Base-by-base conservation (phyloP, 2,329 filamentous ascomycete genomes). In the Phaeosphaeria sp. region DNA sequence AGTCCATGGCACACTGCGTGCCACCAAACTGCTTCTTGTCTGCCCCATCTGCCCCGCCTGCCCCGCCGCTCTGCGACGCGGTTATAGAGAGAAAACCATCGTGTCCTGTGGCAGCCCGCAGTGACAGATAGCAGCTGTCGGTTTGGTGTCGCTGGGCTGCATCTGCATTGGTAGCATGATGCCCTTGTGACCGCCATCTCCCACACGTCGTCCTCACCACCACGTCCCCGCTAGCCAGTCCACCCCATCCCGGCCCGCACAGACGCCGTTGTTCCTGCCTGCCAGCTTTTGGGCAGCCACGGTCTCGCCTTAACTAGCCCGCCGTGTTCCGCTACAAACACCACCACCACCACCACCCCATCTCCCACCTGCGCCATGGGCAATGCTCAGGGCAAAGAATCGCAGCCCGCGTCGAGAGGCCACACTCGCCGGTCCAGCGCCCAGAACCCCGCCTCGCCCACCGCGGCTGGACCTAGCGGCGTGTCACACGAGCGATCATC, bases 321-420 rank as follows among this genome's bases (percentile, higher is more conserved):
- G 66, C 60, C 64, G 59, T 60, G 46, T 62, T 59, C 56, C 60
- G 56, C 61, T 55, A 50, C 54, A 53, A 54, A 58, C 59, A 46
- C 51, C 52, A 50, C 46, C 47, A 22, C 47, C 17, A 21, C 53
- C 47, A 39, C 55, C n/a, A n/a, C 25, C 46, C 50, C 59, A 41
- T 33, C 18, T 57, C 51, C 53, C 47, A 25, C 36, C 56, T 54
- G 50, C 63, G 56, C 61, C 52, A 76, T 83, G 81, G 81, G 81
- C 43, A 83, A 82, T 72, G 82, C 76, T 69, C 79, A 81, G 56
- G 79, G 74, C 59, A 82, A 81, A 69, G 81, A 83, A 64, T 67
- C 78, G 50, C 78, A 77, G 22, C 72, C 76, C n/a, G 61, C 73
- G 39, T 67, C 72, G 41, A 63, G 71, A 47, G 72, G 73, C 50